Base-by-base conservation (phyloP, 164 flowering plant species). In the Buxus sempervirens region DNA sequence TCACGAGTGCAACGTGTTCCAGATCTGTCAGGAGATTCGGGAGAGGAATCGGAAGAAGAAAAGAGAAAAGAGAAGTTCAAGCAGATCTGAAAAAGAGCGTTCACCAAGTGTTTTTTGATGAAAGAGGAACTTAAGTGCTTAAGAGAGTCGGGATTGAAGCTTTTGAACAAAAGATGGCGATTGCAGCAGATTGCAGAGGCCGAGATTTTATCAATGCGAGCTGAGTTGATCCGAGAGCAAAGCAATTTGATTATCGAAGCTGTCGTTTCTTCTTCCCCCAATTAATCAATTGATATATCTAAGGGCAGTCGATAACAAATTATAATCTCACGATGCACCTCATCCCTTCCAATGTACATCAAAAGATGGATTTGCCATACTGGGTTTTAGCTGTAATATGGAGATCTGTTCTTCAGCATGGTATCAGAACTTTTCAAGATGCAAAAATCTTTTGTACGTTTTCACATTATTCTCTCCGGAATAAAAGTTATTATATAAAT, bases 21-120 rank as follows among this genome's bases (percentile, higher is more conserved):
- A 54, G n/a, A 23, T 69, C 25, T 69, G 66, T 23, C 58, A 62
- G 23, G 24, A 62, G 66, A 69, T 69, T 60, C 62, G 72, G 66
- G 72, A 18, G 66, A 36, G 10, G 28, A 54, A 14, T 45, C 28
- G 9, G 23, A 24, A 13, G 20, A 42, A 9, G 38, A 3, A 32
- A 2, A 41, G 45, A n/a, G n/a, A n/a, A n/a, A n/a, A 27, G 9
- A 41, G 25, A 7, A 38, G 4, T 20, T 38, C 66, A 18, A 54
- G 42, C 2, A 58, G n/a, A 24, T 51, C 72, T 62, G 4, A 20
- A 23, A n/a, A 0, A 13, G 0, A 1, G 4, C 56, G 61, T 45
- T 2, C 51, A 7, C 38, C 51, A 10, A 45, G 51, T 45, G 51
- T 45, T 45, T 10, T 55, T 49, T 45, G 14, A 5, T 45, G 51